Evolutionary conservation across 805 yeast species (phyloP).

Genomic region (Lachancea dasiensis): DNA sequence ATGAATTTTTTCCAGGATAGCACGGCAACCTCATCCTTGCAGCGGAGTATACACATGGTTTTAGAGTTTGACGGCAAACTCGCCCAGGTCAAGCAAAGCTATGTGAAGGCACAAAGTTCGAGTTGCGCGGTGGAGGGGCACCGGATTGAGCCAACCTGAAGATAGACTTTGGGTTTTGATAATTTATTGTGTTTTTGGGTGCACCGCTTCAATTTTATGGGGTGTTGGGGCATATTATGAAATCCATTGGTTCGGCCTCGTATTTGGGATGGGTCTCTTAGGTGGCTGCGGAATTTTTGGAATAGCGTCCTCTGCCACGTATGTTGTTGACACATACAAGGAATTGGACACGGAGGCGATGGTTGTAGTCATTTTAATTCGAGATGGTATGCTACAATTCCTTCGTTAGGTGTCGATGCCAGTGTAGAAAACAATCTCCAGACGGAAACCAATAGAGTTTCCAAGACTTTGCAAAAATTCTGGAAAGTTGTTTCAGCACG

Average conservation of each 20-base stretch:
- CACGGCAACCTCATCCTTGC: conserved; percentile 42
- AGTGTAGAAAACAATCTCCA: conserved; percentile 46
- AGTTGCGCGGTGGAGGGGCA: conserved; percentile 41
- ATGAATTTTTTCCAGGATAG: conserved; percentile 33
- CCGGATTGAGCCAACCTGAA: conserved; percentile 51
- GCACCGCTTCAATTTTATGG: conserved; percentile 51
- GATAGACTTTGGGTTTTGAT: conserved; percentile 50
- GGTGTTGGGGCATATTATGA: conserved; percentile 57
- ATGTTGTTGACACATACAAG: conserved; percentile 51
- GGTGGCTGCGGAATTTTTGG: conserved; percentile 53
- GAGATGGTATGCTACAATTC: conserved; percentile 42
- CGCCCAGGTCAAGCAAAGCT: conserved; percentile 64
- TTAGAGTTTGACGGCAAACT: conserved; percentile 74
- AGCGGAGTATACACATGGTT: conserved; percentile 57
- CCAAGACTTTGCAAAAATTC: conserved; percentile 64
- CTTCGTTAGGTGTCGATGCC: conserved; percentile 27
- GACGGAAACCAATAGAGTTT: conserved; percentile 63
- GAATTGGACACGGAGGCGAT: conserved; percentile 49
- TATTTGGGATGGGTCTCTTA: conserved; percentile 49
- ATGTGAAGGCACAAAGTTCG: conserved; percentile 52
- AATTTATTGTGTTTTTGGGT: conserved; percentile 44
- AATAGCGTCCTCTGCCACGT: conserved; percentile 45
- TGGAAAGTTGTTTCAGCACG: conserved; percentile 64
- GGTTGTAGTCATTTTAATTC: conserved; percentile 50
- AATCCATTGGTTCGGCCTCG: conserved; percentile 50